phyloP scores from a whole-genome alignment of 2,329 filamentous ascomycete species.

The Tolypocladium capitatum region DNA sequence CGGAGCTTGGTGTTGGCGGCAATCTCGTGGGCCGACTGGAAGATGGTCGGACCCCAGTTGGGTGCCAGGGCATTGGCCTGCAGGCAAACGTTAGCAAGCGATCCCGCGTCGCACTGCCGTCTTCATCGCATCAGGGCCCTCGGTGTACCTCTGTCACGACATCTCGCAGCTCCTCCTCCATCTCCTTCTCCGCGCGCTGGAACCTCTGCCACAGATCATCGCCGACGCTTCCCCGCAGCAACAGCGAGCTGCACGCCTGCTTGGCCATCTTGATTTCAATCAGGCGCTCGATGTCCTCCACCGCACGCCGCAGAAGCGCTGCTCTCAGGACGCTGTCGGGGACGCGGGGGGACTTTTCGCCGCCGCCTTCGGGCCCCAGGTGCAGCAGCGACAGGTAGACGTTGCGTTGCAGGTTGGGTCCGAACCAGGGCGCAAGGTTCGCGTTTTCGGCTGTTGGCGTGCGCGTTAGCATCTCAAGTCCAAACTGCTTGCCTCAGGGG shows the following conservation, averaged over 20 bases:
- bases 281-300: constrained; percentile 86
- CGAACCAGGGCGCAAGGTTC: constrained; percentile 89
- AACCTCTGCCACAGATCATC: constrained; percentile 95
- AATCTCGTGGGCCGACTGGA: constrained; percentile 96
- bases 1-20: constrained; percentile 70
- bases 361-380: constrained; percentile 47
- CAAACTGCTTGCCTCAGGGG: not conserved
- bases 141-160: constrained; percentile 72
- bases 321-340: constrained; percentile 81
- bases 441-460: constrained; percentile 53
- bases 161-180: constrained; percentile 89
- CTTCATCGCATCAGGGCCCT: no score
- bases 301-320: constrained; percentile 74
- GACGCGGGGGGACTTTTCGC: constrained; percentile 55
- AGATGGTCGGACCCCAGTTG: constrained; percentile 88
- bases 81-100: not conserved
- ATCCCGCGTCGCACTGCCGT: not conserved
- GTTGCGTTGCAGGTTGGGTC: constrained; percentile 78
- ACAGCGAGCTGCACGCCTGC: constrained; percentile 66
- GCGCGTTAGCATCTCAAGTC: not conserved
- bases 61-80: constrained; percentile 83
- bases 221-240: constrained; percentile 85
- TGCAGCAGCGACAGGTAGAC: constrained; percentile 89
- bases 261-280: constrained; percentile 82
- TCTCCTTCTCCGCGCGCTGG: constrained; percentile 85